Conservation (phyloP, 2,329 filamentous ascomycete genomes). For the Aspergillus viridinutans region DNA sequence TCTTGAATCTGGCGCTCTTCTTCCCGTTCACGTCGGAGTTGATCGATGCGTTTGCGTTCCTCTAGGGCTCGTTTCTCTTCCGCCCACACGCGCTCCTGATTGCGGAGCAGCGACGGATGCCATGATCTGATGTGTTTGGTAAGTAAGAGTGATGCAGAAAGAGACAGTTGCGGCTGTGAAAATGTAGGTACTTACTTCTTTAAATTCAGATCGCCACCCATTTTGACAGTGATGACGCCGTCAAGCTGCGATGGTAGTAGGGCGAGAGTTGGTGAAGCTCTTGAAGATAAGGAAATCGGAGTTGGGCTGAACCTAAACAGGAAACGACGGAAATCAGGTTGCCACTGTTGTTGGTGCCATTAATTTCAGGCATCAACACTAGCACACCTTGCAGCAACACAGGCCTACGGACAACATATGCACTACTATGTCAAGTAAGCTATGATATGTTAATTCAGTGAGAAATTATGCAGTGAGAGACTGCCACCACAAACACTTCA, state of each 20-base stretch:
- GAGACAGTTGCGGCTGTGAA: background rate
- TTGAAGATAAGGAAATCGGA: background rate
- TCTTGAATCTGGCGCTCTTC: constrained; percentile 92
- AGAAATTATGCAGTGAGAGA: background rate
- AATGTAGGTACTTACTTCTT: constrained; percentile 58
- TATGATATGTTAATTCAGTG: constrained; percentile 5
- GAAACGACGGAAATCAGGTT: background rate
- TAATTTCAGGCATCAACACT: background rate
- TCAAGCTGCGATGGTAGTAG: background rate
- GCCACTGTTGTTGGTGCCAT: background rate
- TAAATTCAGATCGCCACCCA: constrained; percentile 93
- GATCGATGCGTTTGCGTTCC: constrained; percentile 89
- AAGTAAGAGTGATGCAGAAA: background rate
- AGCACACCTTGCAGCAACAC: background rate
- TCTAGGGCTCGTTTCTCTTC: constrained; percentile 89
- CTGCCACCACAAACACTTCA: background rate
- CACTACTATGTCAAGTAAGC: constrained; percentile 4
- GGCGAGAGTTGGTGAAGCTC: background rate
- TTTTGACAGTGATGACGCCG: constrained; percentile 44
- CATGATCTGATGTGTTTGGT: constrained; percentile 58
- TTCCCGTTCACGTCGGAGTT: constrained; percentile 85
- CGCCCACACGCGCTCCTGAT: constrained; percentile 85
- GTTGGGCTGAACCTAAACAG: background rate
- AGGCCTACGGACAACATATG: background rate
- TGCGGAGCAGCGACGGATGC: constrained; percentile 85